Conservation (phyloP, 495 filamentous ascomycete genomes). For the Penicillium canariense region DNA sequence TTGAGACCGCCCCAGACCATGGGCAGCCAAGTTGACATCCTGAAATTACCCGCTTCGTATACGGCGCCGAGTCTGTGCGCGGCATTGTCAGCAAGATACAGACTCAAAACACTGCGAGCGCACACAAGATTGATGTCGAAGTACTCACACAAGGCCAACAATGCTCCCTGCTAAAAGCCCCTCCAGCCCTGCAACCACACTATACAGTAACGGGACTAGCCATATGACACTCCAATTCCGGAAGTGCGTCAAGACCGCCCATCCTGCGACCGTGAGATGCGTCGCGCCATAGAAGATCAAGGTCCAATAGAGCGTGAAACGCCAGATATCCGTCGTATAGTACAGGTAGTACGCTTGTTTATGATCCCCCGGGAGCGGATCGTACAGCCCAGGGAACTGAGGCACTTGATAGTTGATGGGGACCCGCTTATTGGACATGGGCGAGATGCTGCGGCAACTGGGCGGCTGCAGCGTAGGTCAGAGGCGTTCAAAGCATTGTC, state of each 20-base stretch:
- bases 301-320: conserved; percentile 90
- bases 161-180: conserved; percentile 84
- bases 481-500: conserved; percentile 1
- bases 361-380: conserved; percentile 58
- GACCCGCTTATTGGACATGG: conserved; percentile 47
- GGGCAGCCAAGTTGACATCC: conserved; percentile 97
- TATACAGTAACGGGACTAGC: conserved; percentile 73
- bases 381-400: conserved; percentile 84
- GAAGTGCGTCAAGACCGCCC: conserved; percentile 68
- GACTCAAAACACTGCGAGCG: neutral
- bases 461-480: neutral
- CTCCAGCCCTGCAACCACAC: conserved; percentile 72
- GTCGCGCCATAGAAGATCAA: conserved; percentile 46
- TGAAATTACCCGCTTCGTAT: conserved; percentile 83
- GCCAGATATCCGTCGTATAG: conserved; percentile 78
- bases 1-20: conserved; percentile 93
- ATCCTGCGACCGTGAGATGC: conserved; percentile 58
- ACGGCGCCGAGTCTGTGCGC: conserved; percentile 72
- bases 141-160: conserved; percentile 79
- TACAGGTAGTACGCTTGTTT: conserved; percentile 66
- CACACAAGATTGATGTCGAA: neutral
- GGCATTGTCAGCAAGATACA: conserved; percentile 14
- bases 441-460: neutral
- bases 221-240: conserved; percentile 73
- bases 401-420: conserved; percentile 70